Percentiles rank a stretch among this genome's conserved stretches.
phyloP scores from a whole-genome alignment of 1,284 basidiomycete genomes.

The Stygiomarasmius scandens region DNA sequence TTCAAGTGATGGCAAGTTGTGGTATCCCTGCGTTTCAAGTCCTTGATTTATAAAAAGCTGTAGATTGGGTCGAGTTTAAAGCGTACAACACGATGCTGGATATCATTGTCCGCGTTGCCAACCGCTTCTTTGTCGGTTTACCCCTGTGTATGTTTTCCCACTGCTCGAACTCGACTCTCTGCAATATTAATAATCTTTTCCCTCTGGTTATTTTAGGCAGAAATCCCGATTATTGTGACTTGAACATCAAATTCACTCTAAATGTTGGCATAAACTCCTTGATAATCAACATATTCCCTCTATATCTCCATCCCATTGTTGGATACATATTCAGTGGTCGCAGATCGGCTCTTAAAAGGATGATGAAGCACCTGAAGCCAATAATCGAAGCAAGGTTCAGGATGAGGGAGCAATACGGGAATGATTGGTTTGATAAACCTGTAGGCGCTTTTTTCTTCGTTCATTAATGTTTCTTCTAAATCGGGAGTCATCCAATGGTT shows the following conservation, averaged over 20 bases:
- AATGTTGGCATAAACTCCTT: conserved; percentile 25
- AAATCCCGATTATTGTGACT: conserved; percentile 31
- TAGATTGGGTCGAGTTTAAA: conserved; percentile 31
- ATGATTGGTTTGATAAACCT: no score
- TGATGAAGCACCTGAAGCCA: no score
- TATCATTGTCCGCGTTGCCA: conserved; percentile 38
- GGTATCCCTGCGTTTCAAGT: no score
- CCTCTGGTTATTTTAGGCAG: conserved; percentile 26
- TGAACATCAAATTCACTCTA: conserved; percentile 35
- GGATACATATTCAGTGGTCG: no score
- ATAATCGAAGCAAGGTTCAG: no score
- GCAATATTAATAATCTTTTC: background rate
- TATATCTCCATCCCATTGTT: conserved; percentile 16
- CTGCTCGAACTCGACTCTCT: background rate
- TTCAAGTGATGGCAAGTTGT: background rate
- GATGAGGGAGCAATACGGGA: no score
- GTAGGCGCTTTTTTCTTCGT: no score
- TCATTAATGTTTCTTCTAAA: no score
- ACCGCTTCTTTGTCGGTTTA: conserved; percentile 45
- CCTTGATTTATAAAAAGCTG: no score
- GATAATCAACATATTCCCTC: conserved; percentile 31
- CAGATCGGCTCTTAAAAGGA: no score
- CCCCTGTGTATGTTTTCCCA: conserved; percentile 39
- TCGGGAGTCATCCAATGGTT: no score
- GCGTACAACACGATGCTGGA: conserved; percentile 26